These are phyloP conservation scores for Zymoseptoria passerinii DNA, from an alignment of 2,329 filamentous ascomycete genomes.

Conservation along the genomic window DNA sequence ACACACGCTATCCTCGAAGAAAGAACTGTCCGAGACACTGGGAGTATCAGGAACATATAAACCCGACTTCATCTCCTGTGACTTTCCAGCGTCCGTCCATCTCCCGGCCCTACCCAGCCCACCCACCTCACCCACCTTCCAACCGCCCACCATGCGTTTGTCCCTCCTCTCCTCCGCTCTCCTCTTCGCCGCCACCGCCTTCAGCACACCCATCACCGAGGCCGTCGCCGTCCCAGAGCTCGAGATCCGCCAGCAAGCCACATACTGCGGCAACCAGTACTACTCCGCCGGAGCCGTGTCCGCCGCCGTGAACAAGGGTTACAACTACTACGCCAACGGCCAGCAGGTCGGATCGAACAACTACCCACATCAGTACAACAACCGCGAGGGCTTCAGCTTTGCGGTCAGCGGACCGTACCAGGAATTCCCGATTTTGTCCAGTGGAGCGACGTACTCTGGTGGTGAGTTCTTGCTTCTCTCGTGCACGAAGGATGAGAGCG, in stretches of 20 bases:
- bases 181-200: conserved; percentile 21
- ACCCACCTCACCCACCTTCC: not conserved
- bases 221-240: conserved; percentile 20
- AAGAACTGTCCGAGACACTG: not conserved
- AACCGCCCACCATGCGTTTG: conserved; percentile 20
- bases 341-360: conserved; percentile 31
- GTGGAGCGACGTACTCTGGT: conserved; percentile 43
- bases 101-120: conserved; percentile 1
- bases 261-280: conserved; percentile 46
- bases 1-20: not conserved
- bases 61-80: not conserved
- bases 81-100: not conserved
- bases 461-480: conserved; percentile 33
- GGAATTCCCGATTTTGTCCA: conserved; percentile 53
- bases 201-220: conserved; percentile 18
- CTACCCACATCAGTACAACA: conserved; percentile 21
- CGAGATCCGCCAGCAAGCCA: conserved; percentile 37
- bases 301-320: conserved; percentile 45
- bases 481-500: not conserved
- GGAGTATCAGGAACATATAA: not conserved
- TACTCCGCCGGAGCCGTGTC: conserved; percentile 46
- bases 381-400: conserved; percentile 53
- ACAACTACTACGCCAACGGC: conserved; percentile 37
- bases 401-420: conserved; percentile 50
- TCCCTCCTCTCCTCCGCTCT: conserved; percentile 23